A percentile compares a stretch with the other conserved stretches of the same genome.
phyloP scores from a whole-genome alignment of 2,329 filamentous ascomycete genomes.

The Penicillium sp. region DNA sequence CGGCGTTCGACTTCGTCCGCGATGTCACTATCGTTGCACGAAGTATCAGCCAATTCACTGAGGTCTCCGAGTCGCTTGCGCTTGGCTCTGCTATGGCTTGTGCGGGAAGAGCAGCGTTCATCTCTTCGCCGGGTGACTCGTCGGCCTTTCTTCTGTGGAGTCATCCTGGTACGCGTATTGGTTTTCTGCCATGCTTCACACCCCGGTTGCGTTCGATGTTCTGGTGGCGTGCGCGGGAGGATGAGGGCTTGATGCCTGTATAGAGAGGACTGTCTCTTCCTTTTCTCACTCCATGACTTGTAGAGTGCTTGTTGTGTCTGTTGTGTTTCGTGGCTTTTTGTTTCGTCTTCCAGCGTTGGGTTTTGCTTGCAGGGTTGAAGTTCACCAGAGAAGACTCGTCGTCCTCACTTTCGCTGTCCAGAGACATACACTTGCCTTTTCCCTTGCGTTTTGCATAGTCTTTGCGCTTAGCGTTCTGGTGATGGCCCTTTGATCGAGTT shows the following conservation, averaged over 20 bases:
- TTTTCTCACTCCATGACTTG: background rate
- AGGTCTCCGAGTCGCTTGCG: background rate
- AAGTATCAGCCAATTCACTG: background rate
- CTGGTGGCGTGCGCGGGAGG: too few species aligned
- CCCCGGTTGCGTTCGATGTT: background rate
- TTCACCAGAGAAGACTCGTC: background rate
- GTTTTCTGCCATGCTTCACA: background rate
- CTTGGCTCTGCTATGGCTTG: background rate
- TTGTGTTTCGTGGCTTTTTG: background rate
- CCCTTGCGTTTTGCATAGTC: background rate
- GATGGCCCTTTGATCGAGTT: background rate
- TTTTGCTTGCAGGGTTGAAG: background rate
- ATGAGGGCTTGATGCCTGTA: background rate
- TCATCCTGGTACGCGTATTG: too few species aligned
- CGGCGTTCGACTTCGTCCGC: background rate
- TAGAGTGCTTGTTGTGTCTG: background rate
- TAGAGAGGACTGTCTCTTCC: background rate
- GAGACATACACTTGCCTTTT: background rate
- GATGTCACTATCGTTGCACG: background rate
- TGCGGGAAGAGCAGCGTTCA: background rate
- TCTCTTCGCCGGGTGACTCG: background rate
- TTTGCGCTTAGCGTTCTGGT: background rate
- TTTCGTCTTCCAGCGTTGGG: background rate
- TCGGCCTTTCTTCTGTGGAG: background rate
- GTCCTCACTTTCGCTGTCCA: too few species aligned